A percentile compares a stretch with the other conserved stretches of the same genome.
phyloP scores from a whole-genome alignment of 805 yeast genomes.

The Jamesozyma lodderae region DNA sequence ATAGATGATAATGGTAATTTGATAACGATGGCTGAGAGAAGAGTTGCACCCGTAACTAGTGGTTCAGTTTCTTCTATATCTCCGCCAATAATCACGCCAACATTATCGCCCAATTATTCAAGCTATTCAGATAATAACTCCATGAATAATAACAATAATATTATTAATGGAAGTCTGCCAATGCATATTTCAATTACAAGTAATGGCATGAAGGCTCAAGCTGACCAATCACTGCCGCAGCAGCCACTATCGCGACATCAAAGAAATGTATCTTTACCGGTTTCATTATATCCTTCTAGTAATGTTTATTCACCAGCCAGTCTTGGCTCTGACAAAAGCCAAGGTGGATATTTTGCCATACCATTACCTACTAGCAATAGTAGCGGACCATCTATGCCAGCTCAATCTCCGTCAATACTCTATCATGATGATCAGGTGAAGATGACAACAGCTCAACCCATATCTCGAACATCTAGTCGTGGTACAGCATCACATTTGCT shows the following conservation, averaged over 20 bases:
- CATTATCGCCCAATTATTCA: conserved; percentile 5
- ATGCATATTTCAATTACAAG: conserved; percentile 14
- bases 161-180: conserved; percentile 2
- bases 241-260: conserved; percentile 7
- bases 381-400: background rate
- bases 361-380: conserved; percentile 18
- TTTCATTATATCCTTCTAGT: conserved; percentile 8
- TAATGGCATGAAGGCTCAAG: conserved; percentile 12
- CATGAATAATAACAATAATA: conserved; percentile 6
- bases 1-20: conserved; percentile 33
- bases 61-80: conserved; percentile 6
- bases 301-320: conserved; percentile 21
- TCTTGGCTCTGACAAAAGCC: conserved; percentile 20
- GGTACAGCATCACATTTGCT: conserved; percentile 1
- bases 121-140: conserved; percentile 1
- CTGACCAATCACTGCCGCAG: background rate
- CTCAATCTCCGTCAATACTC: conserved; percentile 14
- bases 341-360: conserved; percentile 31
- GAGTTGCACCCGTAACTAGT: conserved; percentile 2
- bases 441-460: conserved; percentile 3
- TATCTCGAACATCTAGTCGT: conserved; percentile 14
- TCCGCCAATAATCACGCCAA: conserved; percentile 8
- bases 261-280: conserved; percentile 17
- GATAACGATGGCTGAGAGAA: conserved; percentile 26
- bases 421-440: conserved; percentile 10